phyloP scores from a whole-genome alignment of 1,284 basidiomycete species.

The Porodaedalea pini region DNA sequence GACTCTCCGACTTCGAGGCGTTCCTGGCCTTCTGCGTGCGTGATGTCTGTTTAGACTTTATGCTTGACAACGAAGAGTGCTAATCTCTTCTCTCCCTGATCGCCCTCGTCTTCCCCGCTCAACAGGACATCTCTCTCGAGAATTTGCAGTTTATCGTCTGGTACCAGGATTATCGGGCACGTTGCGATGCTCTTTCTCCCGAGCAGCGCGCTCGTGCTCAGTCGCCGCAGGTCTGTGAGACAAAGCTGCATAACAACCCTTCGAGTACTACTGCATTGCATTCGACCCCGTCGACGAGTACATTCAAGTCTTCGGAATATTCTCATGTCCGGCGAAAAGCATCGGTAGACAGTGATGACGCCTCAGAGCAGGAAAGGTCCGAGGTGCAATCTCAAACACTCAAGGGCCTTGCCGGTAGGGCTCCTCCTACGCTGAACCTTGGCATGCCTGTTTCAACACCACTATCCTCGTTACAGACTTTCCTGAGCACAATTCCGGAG shows the following conservation, averaged over 20 bases:
- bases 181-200: slow-evolving; percentile 32
- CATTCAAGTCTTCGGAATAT: neutral
- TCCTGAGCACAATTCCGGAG: too few species aligned
- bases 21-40: slow-evolving; percentile 33
- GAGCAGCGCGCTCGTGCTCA: slow-evolving; percentile 26
- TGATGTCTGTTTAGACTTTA: neutral
- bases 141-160: slow-evolving; percentile 43
- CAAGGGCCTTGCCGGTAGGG: neutral
- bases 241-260: neutral
- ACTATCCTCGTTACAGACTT: neutral
- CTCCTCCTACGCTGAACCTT: neutral
- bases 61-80: neutral
- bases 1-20: slow-evolving; percentile 37
- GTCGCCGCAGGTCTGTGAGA: neutral
- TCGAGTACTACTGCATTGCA: slow-evolving; percentile 24
- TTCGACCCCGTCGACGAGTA: slow-evolving; percentile 20
- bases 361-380: neutral
- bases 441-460: neutral
- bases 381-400: neutral
- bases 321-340: too few species aligned
- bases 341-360: neutral
- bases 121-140: slow-evolving; percentile 38
- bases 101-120: neutral
- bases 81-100: neutral
- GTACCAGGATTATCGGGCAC: slow-evolving; percentile 38